Conservation (phyloP, 352 stramenopile genomes). For the Phytopythium sindhum region DNA sequence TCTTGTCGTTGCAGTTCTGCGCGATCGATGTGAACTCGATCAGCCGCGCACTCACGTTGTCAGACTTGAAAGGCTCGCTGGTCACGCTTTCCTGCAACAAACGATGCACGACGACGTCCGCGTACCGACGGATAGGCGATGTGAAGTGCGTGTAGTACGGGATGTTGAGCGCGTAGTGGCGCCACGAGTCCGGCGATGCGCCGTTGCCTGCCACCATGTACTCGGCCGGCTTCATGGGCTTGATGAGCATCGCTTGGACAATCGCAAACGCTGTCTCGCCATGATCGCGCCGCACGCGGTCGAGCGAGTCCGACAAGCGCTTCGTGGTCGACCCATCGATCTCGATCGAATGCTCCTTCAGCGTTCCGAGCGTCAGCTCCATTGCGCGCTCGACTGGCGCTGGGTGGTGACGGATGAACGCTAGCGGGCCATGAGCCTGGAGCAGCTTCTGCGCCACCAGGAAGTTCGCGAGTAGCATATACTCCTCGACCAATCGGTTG, state of each 20-base stretch:
- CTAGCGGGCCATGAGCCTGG: conserved; percentile 75
- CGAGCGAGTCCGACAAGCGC: conserved; percentile 83
- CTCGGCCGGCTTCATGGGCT: conserved; percentile 93
- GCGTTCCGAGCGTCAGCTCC: conserved; percentile 34
- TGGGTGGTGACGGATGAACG: conserved; percentile 90
- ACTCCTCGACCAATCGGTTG: conserved; percentile 96
- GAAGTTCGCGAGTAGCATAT: conserved; percentile 99
- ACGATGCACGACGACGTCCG: conserved; percentile 78
- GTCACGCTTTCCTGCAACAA: conserved; percentile 54
- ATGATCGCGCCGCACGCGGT: conserved; percentile 55
- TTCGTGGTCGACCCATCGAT: conserved; percentile 84
- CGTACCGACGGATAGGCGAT: conserved; percentile 95
- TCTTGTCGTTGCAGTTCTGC: conserved; percentile 86
- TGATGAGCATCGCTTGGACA: conserved; percentile 92
- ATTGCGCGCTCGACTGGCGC: conserved; percentile 57
- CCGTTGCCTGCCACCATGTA: conserved; percentile 89
- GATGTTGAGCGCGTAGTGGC: conserved; percentile 97
- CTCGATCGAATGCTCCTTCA: conserved; percentile 59
- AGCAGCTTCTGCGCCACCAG: conserved; percentile 95
- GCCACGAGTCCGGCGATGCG: conserved; percentile 70
- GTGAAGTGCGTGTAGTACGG: conserved; percentile 99
- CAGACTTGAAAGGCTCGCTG: not conserved
- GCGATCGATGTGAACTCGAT: conserved; percentile 42
- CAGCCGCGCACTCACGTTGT: conserved; percentile 26
- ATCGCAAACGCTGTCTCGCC: conserved; percentile 86